phyloP scores from a whole-genome alignment of 2,329 filamentous ascomycete species.

The Monilinia polystroma region DNA sequence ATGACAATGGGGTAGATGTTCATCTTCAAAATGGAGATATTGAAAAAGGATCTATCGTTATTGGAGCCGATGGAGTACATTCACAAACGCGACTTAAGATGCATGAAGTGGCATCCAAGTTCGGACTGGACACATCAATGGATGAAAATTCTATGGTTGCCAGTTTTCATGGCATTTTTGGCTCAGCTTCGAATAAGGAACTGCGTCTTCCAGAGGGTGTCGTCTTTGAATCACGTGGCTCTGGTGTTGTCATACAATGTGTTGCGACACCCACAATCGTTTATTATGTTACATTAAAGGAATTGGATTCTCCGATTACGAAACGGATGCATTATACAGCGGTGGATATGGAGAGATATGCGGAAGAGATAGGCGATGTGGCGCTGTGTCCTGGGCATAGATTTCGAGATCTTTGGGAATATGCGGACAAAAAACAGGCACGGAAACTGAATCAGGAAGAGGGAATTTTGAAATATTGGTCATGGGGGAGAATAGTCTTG shows the following conservation, averaged over 20 bases:
- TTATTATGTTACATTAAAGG: background rate
- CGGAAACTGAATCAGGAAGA: slow-evolving; percentile 19
- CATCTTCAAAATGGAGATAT: slow-evolving; percentile 32
- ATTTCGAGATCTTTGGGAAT: slow-evolving; percentile 5
- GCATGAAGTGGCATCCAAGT: background rate
- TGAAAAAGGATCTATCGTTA: slow-evolving; percentile 28
- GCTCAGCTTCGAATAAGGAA: background rate
- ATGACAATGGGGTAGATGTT: background rate
- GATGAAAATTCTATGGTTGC: background rate
- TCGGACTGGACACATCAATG: background rate
- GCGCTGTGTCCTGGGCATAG: background rate
- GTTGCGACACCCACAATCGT: background rate
- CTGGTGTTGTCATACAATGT: background rate
- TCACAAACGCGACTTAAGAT: background rate
- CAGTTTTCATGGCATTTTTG: background rate
- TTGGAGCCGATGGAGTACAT: slow-evolving; percentile 3
- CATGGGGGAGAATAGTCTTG: slow-evolving; percentile 14
- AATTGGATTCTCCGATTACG: background rate
- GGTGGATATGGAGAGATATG: background rate
- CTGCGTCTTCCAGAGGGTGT: background rate
- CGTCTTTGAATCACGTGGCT: background rate
- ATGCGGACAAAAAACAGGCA: background rate
- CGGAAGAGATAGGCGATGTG: background rate
- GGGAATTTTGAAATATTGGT: slow-evolving; percentile 6
- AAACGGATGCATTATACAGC: background rate